phyloP scores from a whole-genome alignment of 2,329 filamentous ascomycete genomes.

The Colletotrichum lentis region DNA sequence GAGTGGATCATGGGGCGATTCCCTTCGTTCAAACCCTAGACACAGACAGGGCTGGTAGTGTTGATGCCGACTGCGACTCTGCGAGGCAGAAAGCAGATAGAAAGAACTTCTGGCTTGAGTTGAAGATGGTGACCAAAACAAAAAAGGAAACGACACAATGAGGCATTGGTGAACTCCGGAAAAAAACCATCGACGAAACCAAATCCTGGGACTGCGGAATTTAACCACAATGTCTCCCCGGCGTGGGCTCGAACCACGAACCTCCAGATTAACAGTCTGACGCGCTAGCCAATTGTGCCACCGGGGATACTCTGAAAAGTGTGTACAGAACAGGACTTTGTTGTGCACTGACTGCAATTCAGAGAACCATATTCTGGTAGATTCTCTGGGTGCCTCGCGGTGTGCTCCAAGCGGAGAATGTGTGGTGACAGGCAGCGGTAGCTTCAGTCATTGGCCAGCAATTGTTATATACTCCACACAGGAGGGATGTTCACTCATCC shows the following conservation, averaged over 20 bases:
- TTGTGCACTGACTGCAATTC: background rate
- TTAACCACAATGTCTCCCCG: conserved; percentile 30
- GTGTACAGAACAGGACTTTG: background rate
- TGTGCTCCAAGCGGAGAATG: conserved; percentile 20
- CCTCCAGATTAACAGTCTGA: conserved; percentile 39
- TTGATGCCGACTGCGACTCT: background rate
- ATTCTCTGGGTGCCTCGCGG: background rate
- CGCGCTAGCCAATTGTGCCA: conserved; percentile 39
- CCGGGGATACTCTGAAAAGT: conserved; percentile 26
- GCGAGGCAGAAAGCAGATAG: too few relatives aligned
- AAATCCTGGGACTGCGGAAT: too few relatives aligned
- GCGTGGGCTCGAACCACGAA: conserved; percentile 38
- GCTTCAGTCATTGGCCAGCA: background rate
- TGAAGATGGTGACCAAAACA: too few relatives aligned
- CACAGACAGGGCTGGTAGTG: background rate
- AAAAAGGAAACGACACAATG: too few relatives aligned
- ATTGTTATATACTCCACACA: too few relatives aligned
- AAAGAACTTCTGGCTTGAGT: too few relatives aligned
- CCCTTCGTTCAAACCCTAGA: too few relatives aligned
- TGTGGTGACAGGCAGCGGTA: background rate
- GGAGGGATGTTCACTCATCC: background rate
- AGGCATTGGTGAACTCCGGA: too few relatives aligned
- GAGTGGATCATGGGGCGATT: background rate
- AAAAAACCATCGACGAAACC: too few relatives aligned
- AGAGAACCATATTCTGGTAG: background rate